Conservation (phyloP, 768 basidiomycete genomes). For the Leucosporidium yakuticum region DNA sequence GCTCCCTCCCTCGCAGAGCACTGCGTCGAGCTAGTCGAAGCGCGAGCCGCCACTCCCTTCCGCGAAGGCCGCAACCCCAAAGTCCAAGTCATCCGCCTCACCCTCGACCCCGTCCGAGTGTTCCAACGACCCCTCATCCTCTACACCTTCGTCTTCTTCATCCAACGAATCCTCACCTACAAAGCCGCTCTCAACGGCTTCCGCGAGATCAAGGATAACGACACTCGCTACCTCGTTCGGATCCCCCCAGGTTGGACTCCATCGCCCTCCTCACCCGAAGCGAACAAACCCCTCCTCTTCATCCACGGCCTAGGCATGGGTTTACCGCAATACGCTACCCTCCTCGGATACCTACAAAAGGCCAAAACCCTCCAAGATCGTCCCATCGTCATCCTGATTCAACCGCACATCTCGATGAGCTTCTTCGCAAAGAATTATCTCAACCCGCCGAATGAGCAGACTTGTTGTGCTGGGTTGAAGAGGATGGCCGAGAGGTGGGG, state of each 20-base stretch:
- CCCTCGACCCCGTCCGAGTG: slow-evolving; percentile 69
- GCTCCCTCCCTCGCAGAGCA: slow-evolving; percentile 14
- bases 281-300: slow-evolving; percentile 63
- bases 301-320: slow-evolving; percentile 86
- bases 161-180: slow-evolving; percentile 13
- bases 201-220: slow-evolving; percentile 49
- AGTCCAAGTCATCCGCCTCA: slow-evolving; percentile 58
- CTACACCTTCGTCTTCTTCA: slow-evolving; percentile 40
- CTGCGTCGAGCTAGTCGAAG: slow-evolving; percentile 35
- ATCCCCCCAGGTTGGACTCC: slow-evolving; percentile 64
- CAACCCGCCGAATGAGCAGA: slow-evolving; percentile 59
- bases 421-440: slow-evolving; percentile 72
- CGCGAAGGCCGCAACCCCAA: slow-evolving; percentile 17
- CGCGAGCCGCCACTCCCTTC: slow-evolving; percentile 30
- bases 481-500: slow-evolving; percentile 55
- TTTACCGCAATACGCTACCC: slow-evolving; percentile 53
- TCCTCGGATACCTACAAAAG: slow-evolving; percentile 57
- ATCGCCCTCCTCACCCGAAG: slow-evolving; percentile 43
- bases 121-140: slow-evolving; percentile 58
- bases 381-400: slow-evolving; percentile 69
- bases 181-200: slow-evolving; percentile 32
- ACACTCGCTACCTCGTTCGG: slow-evolving; percentile 59
- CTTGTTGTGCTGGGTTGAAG: slow-evolving; percentile 57
- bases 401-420: slow-evolving; percentile 79
- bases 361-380: slow-evolving; percentile 53